phyloP scores from a whole-genome alignment of 495 filamentous ascomycete species.

The Parmelia sp. region DNA sequence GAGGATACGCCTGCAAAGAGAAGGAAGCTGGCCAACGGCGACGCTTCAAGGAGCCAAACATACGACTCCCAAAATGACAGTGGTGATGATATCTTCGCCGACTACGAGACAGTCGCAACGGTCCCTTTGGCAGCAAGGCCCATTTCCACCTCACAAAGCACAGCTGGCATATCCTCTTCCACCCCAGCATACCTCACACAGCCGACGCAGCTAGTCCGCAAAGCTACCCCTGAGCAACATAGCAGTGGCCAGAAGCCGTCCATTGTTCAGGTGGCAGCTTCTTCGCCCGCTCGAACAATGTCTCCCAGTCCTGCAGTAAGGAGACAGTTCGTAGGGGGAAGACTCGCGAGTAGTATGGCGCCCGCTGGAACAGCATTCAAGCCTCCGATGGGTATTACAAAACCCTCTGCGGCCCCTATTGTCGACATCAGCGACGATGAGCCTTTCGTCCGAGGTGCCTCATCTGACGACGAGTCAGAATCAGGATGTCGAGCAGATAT shows the following conservation, averaged over 20 bases:
- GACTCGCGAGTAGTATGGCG: slow-evolving; percentile 59
- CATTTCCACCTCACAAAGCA: slow-evolving; percentile 30
- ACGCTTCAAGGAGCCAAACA: slow-evolving; percentile 31
- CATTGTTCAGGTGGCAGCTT: slow-evolving; percentile 73
- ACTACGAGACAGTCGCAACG: slow-evolving; percentile 55
- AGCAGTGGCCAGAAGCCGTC: slow-evolving; percentile 33
- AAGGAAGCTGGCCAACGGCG: slow-evolving; percentile 35
- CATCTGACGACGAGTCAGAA: slow-evolving; percentile 51
- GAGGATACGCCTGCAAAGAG: slow-evolving; percentile 45
- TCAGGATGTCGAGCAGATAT: slow-evolving; percentile 54
- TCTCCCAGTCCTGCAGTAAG: slow-evolving; percentile 43
- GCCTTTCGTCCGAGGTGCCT: slow-evolving; percentile 49
- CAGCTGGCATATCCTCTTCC: slow-evolving; percentile 18
- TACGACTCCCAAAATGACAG: slow-evolving; percentile 45
- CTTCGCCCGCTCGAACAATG: slow-evolving; percentile 58
- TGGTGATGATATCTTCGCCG: slow-evolving; percentile 49
- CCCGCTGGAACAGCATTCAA: slow-evolving; percentile 71
- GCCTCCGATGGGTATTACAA: slow-evolving; percentile 41
- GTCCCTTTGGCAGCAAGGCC: slow-evolving; percentile 40
- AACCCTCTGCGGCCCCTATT: slow-evolving; percentile 26
- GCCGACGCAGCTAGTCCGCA: slow-evolving; percentile 63
- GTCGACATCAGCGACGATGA: slow-evolving; percentile 50
- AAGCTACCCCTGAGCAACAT: slow-evolving; percentile 28
- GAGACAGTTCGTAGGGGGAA: slow-evolving; percentile 28
- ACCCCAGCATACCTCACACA: slow-evolving; percentile 51